Evolutionary conservation across 139 green algal genomes (phyloP).

Genomic region (Eudorina sp.): DNA sequence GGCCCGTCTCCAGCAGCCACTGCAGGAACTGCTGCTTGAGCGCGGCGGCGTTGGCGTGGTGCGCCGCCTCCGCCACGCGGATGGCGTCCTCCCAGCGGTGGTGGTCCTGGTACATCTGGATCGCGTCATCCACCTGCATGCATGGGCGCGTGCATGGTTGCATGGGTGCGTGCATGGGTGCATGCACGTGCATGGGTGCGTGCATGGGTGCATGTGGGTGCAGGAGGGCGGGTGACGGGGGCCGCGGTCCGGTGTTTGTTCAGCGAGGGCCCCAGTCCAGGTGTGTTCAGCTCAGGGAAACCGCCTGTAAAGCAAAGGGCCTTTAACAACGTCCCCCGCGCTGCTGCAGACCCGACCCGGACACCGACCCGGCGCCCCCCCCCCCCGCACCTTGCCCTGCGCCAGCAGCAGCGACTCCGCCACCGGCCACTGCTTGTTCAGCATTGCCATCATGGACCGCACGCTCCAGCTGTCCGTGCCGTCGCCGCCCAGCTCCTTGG

Average conservation of each 20-base stretch:
- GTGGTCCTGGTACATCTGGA: slow-evolving; percentile 64
- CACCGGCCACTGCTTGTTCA: slow-evolving; percentile 78
- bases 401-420: slow-evolving; percentile 81
- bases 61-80: slow-evolving; percentile 71
- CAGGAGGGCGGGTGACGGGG: too few species aligned
- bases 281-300: too few species aligned
- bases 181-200: neutral
- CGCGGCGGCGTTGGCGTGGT: slow-evolving; percentile 65
- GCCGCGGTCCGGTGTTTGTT: too few species aligned
- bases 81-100: slow-evolving; percentile 81
- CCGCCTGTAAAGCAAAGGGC: too few species aligned
- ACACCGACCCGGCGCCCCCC: neutral
- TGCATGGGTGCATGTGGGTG: too few species aligned
- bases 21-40: slow-evolving; percentile 73
- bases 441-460: slow-evolving; percentile 71
- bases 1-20: slow-evolving; percentile 74
- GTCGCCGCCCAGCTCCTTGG: slow-evolving; percentile 58
- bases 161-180: too few species aligned
- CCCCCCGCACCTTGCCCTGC: slow-evolving; percentile 65
- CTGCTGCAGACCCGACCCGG: neutral
- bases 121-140: slow-evolving; percentile 41
- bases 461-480: slow-evolving; percentile 67
- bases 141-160: too few species aligned
- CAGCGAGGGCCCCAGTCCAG: too few species aligned
- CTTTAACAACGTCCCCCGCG: too few species aligned